These are phyloP conservation scores for Coemansia pectinata DNA, from an alignment of 192 early-diverging fungal genomes.

Conservation along the genomic window DNA sequence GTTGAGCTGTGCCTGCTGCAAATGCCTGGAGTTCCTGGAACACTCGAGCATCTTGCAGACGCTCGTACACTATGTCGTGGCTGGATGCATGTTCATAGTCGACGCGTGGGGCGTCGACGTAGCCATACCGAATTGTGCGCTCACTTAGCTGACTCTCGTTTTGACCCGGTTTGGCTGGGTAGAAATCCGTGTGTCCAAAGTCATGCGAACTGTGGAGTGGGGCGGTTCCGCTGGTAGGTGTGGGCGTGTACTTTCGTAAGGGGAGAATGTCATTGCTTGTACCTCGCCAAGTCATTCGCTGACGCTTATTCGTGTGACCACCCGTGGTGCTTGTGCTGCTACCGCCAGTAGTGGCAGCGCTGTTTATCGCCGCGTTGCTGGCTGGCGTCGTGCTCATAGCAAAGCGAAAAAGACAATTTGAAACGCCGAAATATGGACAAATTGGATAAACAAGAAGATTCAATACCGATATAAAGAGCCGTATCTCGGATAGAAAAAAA, in stretches of 20 bases:
- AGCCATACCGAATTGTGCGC: slow-evolving; percentile 66
- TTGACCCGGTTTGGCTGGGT: slow-evolving; percentile 54
- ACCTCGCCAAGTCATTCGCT: slow-evolving; percentile 15
- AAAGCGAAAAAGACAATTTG: background rate
- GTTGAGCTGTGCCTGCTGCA: slow-evolving; percentile 40
- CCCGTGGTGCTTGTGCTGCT: background rate
- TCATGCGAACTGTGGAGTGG: slow-evolving; percentile 29
- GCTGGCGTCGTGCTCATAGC: slow-evolving; percentile 33
- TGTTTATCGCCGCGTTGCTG: slow-evolving; percentile 6
- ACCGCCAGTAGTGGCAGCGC: background rate
- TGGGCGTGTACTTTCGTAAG: slow-evolving; percentile 45
- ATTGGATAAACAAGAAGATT: too few species aligned
- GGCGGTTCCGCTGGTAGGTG: slow-evolving; percentile 29
- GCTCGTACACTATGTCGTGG: slow-evolving; percentile 42
- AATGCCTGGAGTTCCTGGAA: slow-evolving; percentile 44
- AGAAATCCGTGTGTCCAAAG: slow-evolving; percentile 56
- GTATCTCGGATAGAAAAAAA: too few species aligned
- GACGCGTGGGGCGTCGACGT: slow-evolving; percentile 56
- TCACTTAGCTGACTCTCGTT: slow-evolving; percentile 59
- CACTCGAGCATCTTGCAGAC: slow-evolving; percentile 43
- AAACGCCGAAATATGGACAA: background rate
- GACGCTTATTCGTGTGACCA: slow-evolving; percentile 13
- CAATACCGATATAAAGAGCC: too few species aligned
- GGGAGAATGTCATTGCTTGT: slow-evolving; percentile 27
- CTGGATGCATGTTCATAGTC: slow-evolving; percentile 38